Base-by-base conservation (phyloP, 202 grass and related monocot genomes). In the Cymbopogon flexuosus region DNA sequence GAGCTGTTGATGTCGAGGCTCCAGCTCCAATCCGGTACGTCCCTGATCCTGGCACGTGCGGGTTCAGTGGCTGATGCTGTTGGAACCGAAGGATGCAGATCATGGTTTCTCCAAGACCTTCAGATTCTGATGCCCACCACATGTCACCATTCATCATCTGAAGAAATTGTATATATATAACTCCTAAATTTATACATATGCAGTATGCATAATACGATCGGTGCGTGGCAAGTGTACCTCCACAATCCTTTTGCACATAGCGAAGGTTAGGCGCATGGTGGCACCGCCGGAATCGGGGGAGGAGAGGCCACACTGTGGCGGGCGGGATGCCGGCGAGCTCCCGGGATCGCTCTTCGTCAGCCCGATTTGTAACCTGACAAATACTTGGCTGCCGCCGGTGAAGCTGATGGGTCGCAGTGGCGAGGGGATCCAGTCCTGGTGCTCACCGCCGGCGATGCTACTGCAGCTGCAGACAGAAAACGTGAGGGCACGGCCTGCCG, bases 101-200 rank as follows among this genome's bases (percentile, higher is more conserved):
- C 58, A 89, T 81, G 40, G 65, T 80, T 78, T 87, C 58, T 21
- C 70, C 82, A 0, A 72, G 36, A 3, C 83, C 83, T 45, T 78
- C 56, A 5, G 70, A 36, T 18, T 94, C 80, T 1, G 37, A 21
- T 21, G 83, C 61, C 11, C 65, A 86, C 81, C 89, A 78, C 68
- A 89, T 86, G 62, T 79, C 87, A 2, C 87, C 89, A 11, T 88
- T 88, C 92, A 92, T 91, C 78, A 94, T 79, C 92, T 94, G 84
- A 67, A 60, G 1, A 62, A 63, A 67, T 56, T 47, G 12, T 15
- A 47, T 47, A 47, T 47, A 47, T 3, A 33, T 33, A 9, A 40
- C 31, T 33, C 30, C 30, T 1, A 31, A 31, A n/a, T n/a, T 31
- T 31, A 3, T 46, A 46, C 14, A 13, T 43, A 43, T 42, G 9